A percentile compares a stretch with the other conserved stretches of the same genome.
Conservation (phyloP, 306 rosid species). For the Cicer judaicum region DNA sequence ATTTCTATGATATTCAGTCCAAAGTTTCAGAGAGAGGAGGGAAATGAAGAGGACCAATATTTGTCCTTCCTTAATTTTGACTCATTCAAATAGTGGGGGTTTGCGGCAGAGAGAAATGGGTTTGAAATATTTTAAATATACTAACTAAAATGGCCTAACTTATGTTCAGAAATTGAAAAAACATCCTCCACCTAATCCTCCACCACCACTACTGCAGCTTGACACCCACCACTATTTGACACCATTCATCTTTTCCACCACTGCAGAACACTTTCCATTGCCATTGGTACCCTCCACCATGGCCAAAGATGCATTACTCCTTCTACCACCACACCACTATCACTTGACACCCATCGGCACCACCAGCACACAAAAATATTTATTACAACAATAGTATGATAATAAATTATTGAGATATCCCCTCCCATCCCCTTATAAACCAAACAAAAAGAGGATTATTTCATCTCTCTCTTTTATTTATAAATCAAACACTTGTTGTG, state of each 20-base stretch:
- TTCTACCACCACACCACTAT: not conserved
- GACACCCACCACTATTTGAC: not conserved
- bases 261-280: not conserved
- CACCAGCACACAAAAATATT: not conserved
- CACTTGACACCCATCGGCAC: not conserved
- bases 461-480: conserved; percentile 1
- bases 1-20: not conserved
- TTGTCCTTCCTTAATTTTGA: not conserved
- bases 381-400: not conserved
- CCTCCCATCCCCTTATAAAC: conserved; percentile 2
- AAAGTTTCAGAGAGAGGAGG: not conserved
- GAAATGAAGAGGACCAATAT: not conserved
- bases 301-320: not conserved
- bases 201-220: not conserved
- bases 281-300: not conserved
- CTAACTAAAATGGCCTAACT: conserved; percentile 1
- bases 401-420: not conserved
- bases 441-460: not conserved
- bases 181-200: not conserved
- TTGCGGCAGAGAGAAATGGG: not conserved
- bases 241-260: not conserved
- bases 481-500: not conserved
- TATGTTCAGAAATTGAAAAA: not conserved
- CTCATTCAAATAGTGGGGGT: not conserved
- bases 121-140: not conserved